phyloP scores from a whole-genome alignment of 495 filamentous ascomycete genomes.

The Thozetella sp. region DNA sequence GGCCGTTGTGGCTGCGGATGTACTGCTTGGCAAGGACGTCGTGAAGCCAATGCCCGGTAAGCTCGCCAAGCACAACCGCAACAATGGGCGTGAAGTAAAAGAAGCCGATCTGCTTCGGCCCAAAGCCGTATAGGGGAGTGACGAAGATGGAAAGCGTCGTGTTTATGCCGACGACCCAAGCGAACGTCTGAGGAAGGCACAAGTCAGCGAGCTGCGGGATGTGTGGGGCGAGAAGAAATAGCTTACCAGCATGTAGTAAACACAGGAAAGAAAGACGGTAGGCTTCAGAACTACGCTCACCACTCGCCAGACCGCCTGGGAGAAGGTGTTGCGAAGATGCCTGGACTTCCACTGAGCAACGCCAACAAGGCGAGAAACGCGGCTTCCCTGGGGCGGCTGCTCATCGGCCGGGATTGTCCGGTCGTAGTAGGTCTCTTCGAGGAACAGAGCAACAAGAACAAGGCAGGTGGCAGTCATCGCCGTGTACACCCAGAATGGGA shows the following conservation, averaged over 20 bases:
- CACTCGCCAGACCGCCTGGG: slow-evolving; percentile 45
- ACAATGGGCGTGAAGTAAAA: slow-evolving; percentile 65
- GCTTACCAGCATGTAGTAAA: slow-evolving; percentile 56
- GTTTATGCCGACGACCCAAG: slow-evolving; percentile 65
- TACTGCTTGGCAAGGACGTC: slow-evolving; percentile 51
- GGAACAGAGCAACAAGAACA: slow-evolving; percentile 48
- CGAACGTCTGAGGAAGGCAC: slow-evolving; percentile 44
- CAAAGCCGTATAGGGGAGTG: slow-evolving; percentile 55
- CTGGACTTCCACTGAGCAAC: slow-evolving; percentile 45
- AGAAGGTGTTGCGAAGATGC: slow-evolving; percentile 40
- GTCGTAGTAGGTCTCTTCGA: slow-evolving; percentile 65
- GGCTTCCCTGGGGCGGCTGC: slow-evolving; percentile 41
- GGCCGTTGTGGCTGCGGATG: slow-evolving; percentile 48
- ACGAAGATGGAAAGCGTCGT: slow-evolving; percentile 61
- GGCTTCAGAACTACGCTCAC: slow-evolving; percentile 51
- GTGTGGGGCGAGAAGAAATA: background rate
- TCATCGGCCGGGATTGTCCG: slow-evolving; percentile 41
- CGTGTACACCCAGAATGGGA: slow-evolving; percentile 56
- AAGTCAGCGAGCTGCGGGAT: too few relatives aligned
- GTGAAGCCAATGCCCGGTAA: slow-evolving; percentile 61
- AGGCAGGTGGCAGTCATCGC: slow-evolving; percentile 48
- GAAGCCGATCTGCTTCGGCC: slow-evolving; percentile 52
- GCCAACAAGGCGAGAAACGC: slow-evolving; percentile 43
- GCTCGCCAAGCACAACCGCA: slow-evolving; percentile 53
- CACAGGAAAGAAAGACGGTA: slow-evolving; percentile 43